Evolutionary conservation across 2,329 filamentous ascomycete species (phyloP).

Genomic region (Cadophora sp.): DNA sequence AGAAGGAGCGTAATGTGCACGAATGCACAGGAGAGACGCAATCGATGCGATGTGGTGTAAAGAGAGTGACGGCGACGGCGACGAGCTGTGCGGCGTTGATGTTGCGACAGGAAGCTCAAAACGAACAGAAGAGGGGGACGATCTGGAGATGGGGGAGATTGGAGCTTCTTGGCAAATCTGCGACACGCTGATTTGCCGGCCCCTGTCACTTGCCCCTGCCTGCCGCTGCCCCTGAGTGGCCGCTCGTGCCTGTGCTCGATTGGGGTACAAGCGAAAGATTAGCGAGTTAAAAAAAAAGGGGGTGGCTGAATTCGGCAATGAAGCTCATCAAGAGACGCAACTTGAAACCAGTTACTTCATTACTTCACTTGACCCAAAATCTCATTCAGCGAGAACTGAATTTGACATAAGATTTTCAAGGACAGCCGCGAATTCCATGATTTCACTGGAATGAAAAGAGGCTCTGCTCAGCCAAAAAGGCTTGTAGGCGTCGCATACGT

Average conservation of each 20-base stretch:
- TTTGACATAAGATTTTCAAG: no score
- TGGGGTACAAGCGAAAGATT: not conserved
- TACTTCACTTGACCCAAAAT: no score
- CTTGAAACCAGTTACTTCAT: no score
- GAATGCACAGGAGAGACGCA: conserved; percentile 1
- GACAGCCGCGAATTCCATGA: no score
- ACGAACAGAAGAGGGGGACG: not conserved
- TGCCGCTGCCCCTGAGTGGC: no score
- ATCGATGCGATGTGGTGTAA: not conserved
- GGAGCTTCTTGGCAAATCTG: not conserved
- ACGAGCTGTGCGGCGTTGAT: conserved; percentile 1
- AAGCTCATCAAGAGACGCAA: no score
- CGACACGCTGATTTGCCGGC: not conserved
- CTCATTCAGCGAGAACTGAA: no score
- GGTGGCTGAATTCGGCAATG: not conserved
- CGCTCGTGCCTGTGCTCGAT: not conserved
- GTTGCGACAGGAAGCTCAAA: conserved; percentile 4
- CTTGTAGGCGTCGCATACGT: no score
- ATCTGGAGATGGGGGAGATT: not conserved
- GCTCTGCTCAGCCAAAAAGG: no score
- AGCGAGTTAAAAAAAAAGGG: not conserved
- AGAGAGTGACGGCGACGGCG: not conserved
- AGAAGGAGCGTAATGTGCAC: conserved; percentile 17
- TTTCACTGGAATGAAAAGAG: no score
- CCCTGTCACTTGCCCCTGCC: not conserved